phyloP scores from a whole-genome alignment of 441 rosid species.

The Populus hybrid region DNA sequence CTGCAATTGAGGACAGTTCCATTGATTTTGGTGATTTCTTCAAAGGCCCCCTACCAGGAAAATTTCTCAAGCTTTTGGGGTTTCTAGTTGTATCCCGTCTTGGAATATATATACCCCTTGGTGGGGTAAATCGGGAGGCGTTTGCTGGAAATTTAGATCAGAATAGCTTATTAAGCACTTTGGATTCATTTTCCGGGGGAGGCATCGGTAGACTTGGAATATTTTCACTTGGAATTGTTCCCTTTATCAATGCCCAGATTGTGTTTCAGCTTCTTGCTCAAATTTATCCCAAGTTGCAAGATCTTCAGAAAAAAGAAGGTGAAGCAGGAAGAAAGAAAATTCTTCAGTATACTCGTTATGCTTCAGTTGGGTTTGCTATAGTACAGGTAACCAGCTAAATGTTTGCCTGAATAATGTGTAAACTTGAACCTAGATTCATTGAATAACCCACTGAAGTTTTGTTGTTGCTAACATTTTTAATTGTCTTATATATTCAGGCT shows the following conservation, averaged over 20 bases:
- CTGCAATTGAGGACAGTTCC: slow-evolving; percentile 98
- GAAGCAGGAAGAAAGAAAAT: slow-evolving; percentile 98
- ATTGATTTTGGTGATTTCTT: slow-evolving; percentile 97
- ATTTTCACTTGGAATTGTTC: slow-evolving; percentile 95
- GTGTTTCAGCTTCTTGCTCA: slow-evolving; percentile 99
- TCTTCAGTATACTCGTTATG: slow-evolving; percentile 87
- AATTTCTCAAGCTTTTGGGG: slow-evolving; percentile 85
- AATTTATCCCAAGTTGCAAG: slow-evolving; percentile 94
- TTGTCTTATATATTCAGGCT: not conserved
- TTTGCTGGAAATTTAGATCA: slow-evolving; percentile 91
- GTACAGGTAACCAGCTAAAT: slow-evolving; percentile 52
- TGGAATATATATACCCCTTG: slow-evolving; percentile 89
- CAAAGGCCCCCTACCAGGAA: slow-evolving; percentile 89
- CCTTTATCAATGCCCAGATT: slow-evolving; percentile 94
- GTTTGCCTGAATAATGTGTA: not conserved
- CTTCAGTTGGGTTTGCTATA: slow-evolving; percentile 92
- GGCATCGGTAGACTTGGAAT: slow-evolving; percentile 97
- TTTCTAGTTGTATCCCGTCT: slow-evolving; percentile 84
- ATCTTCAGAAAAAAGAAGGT: slow-evolving; percentile 98
- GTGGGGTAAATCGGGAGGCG: slow-evolving; percentile 91
- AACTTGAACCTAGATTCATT: slow-evolving; percentile 5
- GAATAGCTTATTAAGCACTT: slow-evolving; percentile 83
- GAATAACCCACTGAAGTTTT: not conserved
- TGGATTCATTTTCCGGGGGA: slow-evolving; percentile 97
- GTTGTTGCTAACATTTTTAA: slow-evolving; percentile 2